Percentiles rank a stretch among this genome's conserved stretches.
Conservation (phyloP, 768 basidiomycete genomes). For the Leucosporidium yakuticum region DNA sequence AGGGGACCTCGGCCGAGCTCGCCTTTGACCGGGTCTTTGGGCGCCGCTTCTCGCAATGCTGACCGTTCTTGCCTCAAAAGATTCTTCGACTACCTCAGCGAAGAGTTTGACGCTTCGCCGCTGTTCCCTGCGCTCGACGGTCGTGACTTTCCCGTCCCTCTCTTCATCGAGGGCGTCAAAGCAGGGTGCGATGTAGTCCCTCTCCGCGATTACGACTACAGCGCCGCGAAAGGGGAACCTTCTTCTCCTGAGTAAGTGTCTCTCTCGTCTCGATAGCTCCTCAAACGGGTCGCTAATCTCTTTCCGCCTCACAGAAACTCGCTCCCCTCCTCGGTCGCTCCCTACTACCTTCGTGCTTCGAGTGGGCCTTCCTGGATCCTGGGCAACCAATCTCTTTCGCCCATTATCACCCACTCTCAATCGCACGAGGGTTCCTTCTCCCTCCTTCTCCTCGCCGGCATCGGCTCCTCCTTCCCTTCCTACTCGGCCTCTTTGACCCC, state of each 20-base stretch:
- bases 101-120: background rate
- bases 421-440: background rate
- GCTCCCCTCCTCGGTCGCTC: background rate
- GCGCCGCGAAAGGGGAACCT: background rate
- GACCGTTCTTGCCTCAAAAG: background rate
- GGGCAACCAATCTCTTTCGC: background rate
- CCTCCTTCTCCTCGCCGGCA: background rate
- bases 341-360: background rate
- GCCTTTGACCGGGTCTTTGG: no score
- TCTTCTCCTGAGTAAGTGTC: background rate
- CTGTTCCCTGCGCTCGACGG: background rate
- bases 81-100: slow-evolving; percentile 1
- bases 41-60: no score
- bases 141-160: background rate
- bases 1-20: no score
- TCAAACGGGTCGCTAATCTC: no score
- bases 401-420: background rate
- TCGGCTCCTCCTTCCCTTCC: background rate
- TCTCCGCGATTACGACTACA: background rate
- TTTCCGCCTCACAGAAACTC: background rate
- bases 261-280: no score
- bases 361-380: background rate
- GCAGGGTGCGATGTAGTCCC: background rate
- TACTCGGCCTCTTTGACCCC: background rate
- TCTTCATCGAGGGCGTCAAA: background rate